phyloP scores from a whole-genome alignment of 805 yeast genomes.

The Lipomyces mesembrius region DNA sequence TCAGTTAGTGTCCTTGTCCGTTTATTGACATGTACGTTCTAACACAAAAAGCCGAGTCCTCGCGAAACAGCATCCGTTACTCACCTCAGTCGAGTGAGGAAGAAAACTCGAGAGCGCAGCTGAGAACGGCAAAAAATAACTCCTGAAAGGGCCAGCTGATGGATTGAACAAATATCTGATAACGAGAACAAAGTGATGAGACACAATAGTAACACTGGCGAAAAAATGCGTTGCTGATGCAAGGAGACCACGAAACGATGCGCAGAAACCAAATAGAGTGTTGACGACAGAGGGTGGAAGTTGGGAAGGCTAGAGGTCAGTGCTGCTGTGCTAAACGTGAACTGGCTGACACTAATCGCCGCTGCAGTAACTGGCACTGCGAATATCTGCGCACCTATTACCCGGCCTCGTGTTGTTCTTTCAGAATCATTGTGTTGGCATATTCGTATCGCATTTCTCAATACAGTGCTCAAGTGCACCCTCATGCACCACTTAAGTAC shows the following conservation, averaged over 20 bases:
- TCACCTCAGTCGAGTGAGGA: not conserved
- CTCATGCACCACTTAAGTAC: not conserved
- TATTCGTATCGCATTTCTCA: not conserved
- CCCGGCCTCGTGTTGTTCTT: not conserved
- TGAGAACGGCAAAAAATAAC: not conserved
- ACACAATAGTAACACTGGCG: not conserved
- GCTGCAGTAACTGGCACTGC: not conserved
- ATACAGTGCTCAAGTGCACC: not conserved
- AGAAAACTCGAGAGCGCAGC: not conserved
- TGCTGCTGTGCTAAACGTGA: not conserved
- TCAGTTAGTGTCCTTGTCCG: not conserved
- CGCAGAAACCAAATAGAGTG: conserved; percentile 1
- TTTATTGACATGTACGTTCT: not conserved
- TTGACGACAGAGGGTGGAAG: conserved; percentile 1
- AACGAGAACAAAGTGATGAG: not conserved
- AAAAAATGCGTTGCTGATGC: not conserved
- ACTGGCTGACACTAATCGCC: not conserved
- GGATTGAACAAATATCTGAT: not conserved
- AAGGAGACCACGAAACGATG: conserved; percentile 1
- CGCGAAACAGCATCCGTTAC: not conserved
- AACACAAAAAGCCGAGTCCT: not conserved
- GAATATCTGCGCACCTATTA: conserved; percentile 1
- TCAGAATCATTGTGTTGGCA: no score
- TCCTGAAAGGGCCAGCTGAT: not conserved
- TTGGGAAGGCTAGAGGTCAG: conserved; percentile 3